Conservation (phyloP, 345 rosid species). For the Balakata baccata region DNA sequence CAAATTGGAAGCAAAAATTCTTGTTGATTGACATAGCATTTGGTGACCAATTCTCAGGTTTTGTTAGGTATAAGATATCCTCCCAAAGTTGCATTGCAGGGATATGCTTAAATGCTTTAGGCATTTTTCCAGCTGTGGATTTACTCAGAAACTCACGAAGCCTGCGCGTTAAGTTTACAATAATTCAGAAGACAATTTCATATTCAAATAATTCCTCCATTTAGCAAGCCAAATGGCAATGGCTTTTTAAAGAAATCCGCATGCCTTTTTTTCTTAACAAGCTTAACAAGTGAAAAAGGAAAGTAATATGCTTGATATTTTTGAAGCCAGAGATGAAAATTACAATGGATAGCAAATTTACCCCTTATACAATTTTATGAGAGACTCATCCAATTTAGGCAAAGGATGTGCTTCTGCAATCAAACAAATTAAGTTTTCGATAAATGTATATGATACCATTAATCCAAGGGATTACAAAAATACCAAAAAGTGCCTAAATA, state of each 20-base stretch:
- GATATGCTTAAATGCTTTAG: constrained; percentile 73
- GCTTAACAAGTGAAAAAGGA: background rate
- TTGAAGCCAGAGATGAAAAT: background rate
- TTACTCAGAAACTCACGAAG: constrained; percentile 69
- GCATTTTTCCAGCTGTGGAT: constrained; percentile 80
- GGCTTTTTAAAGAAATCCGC: background rate
- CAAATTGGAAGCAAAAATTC: constrained; percentile 76
- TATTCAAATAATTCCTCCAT: background rate
- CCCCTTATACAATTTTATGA: constrained; percentile 72
- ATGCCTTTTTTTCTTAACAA: background rate
- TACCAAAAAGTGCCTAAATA: too few relatives aligned
- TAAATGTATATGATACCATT: background rate
- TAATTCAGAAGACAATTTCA: background rate
- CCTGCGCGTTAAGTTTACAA: constrained; percentile 37
- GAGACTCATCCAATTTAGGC: too few relatives aligned
- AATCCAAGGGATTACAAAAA: too few relatives aligned
- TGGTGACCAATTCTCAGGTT: constrained; percentile 95
- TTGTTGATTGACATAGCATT: constrained; percentile 84
- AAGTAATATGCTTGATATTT: background rate
- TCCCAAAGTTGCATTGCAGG: constrained; percentile 74
- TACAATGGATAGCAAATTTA: constrained; percentile 13
- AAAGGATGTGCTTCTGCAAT: too few relatives aligned
- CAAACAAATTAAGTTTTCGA: constrained; percentile 2
- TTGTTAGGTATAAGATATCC: constrained; percentile 74
- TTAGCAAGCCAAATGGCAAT: background rate